Evolutionary conservation across 164 flowering plant genomes (phyloP).

Genomic region (grape (Vitis vinifera)): ASM3070453v1 NC_081817.1:7558001-7558500

Average conservation of each 20-base stretch:
- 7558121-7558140: slow-evolving; percentile 63
- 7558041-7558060: neutral
- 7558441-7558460: neutral
- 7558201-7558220: neutral
- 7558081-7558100: slow-evolving; percentile 65
- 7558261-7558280: neutral
- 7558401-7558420: slow-evolving; percentile 1
- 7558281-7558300: neutral
- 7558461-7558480: slow-evolving; percentile 11
- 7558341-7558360: slow-evolving; percentile 90
- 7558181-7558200: slow-evolving; percentile 39
- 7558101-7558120: slow-evolving; percentile 87
- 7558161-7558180: slow-evolving; percentile 87
- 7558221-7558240: neutral
- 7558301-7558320: slow-evolving; percentile 69
- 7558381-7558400: slow-evolving; percentile 86
- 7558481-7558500: slow-evolving; percentile 99
- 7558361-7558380: slow-evolving; percentile 87
- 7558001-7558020: neutral
- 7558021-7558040: neutral
- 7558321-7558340: slow-evolving; percentile 91
- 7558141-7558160: slow-evolving; percentile 68
- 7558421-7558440: neutral
- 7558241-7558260: neutral
- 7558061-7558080: neutral